Evolutionary conservation across 768 basidiomycete genomes (phyloP).

Genomic region (Guyanaporus albipodus): DNA sequence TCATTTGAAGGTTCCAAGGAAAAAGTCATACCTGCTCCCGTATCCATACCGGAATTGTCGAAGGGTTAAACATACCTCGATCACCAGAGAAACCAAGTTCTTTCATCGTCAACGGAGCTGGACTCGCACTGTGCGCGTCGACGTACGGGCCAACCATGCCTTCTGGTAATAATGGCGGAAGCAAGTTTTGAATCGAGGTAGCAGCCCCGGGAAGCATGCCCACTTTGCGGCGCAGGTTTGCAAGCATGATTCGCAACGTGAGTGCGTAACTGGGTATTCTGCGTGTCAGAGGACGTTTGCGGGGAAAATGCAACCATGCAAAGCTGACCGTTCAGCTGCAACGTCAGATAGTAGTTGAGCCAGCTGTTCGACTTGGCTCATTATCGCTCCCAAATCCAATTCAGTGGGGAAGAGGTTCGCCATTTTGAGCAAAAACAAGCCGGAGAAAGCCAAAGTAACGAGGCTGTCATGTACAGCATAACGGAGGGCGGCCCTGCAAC

Average conservation of each 20-base stretch:
- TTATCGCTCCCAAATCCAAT: constrained; percentile 72
- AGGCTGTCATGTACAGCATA: constrained; percentile 93
- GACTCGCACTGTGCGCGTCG: constrained; percentile 45
- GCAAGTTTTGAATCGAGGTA: constrained; percentile 47
- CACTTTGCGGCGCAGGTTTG: constrained; percentile 85
- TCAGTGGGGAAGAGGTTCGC: constrained; percentile 88
- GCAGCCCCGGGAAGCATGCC: constrained; percentile 53
- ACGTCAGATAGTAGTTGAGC: constrained; percentile 89
- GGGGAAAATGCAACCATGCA: not conserved
- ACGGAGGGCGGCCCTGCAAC: constrained; percentile 71
- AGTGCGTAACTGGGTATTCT: constrained; percentile 67
- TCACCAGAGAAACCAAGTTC: constrained; percentile 72
- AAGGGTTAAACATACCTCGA: constrained; percentile 66
- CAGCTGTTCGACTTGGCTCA: constrained; percentile 83
- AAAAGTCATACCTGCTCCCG: constrained; percentile 72
- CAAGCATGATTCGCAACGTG: constrained; percentile 89
- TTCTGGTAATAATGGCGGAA: constrained; percentile 51
- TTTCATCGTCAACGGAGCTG: constrained; percentile 75
- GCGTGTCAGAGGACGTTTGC: constrained; percentile 8
- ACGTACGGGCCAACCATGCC: constrained; percentile 57
- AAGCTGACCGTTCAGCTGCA: constrained; percentile 76
- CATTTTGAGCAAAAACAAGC: constrained; percentile 90
- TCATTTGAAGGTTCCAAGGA: not conserved
- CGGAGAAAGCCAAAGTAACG: constrained; percentile 88
- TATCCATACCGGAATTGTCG: constrained; percentile 85